Evolutionary conservation across 345 rosid species (phyloP).

Genomic region (Citropsis articulata): DNA sequence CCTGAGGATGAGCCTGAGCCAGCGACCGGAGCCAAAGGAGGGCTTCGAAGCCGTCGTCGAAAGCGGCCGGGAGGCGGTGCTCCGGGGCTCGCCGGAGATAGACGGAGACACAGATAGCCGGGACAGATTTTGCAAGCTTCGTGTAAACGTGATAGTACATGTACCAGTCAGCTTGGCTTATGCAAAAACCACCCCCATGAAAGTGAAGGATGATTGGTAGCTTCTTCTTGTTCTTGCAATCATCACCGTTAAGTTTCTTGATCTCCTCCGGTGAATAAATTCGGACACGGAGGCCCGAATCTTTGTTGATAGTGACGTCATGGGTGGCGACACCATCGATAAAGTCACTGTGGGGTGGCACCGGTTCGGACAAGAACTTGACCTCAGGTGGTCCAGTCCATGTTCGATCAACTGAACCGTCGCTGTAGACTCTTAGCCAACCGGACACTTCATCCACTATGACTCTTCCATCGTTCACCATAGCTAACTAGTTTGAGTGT

Average conservation of each 20-base stretch:
- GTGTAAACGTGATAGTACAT: conserved; percentile 37
- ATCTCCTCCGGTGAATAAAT: conserved; percentile 48
- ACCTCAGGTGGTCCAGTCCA: conserved; percentile 64
- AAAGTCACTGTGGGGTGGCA: conserved; percentile 46
- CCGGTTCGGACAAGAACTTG: conserved; percentile 57
- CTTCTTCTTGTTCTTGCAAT: conserved; percentile 5
- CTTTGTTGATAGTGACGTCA: conserved; percentile 34
- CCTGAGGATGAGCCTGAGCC: conserved; percentile 20
- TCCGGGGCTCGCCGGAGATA: conserved; percentile 44
- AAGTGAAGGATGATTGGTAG: conserved; percentile 49
- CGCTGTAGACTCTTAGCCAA: conserved; percentile 54
- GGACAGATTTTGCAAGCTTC: conserved; percentile 26
- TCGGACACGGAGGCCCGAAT: conserved; percentile 37
- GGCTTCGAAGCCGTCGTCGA: conserved; percentile 37
- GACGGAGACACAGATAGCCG: conserved; percentile 37
- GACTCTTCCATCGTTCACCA: conserved; percentile 28
- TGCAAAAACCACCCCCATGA: conserved; percentile 55
- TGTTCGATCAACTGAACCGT: conserved; percentile 57
- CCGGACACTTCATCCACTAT: conserved; percentile 61
- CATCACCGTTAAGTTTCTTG: too few relatives aligned
- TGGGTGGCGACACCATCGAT: conserved; percentile 45
- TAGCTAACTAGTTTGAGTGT: not conserved
- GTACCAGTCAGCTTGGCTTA: conserved; percentile 39
- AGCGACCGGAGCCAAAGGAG: conserved; percentile 39
- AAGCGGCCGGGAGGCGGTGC: conserved; percentile 42